Percentiles rank a stretch among this genome's conserved stretches.
These are phyloP conservation scores for Pholiota microspora DNA, from an alignment of 768 basidiomycete species.

Conservation along the genomic window DNA sequence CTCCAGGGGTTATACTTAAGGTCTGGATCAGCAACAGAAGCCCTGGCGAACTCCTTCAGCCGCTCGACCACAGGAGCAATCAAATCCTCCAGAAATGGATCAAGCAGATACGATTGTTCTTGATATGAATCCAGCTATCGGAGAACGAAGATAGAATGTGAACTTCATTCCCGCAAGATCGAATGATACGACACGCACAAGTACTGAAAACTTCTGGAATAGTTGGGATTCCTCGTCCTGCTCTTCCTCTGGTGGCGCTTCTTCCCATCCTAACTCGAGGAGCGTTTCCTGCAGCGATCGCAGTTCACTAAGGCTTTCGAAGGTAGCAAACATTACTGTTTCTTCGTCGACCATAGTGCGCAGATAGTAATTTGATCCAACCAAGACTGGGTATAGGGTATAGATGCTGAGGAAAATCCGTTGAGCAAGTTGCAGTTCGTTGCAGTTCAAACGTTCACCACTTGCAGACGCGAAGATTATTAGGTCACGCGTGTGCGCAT, in stretches of 20 bases:
- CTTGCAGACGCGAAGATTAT: no score
- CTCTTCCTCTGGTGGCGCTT: constrained; percentile 41
- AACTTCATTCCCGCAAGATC: neutral
- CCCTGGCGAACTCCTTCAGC: constrained; percentile 55
- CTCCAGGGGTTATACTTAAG: constrained; percentile 32
- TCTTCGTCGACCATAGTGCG: constrained; percentile 34
- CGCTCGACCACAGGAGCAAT: constrained; percentile 70
- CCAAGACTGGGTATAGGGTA: neutral
- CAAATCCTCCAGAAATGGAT: constrained; percentile 82
- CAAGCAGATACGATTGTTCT: constrained; percentile 89
- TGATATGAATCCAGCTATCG: constrained; percentile 86
- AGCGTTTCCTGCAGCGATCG: constrained; percentile 47
- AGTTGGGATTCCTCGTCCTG: constrained; percentile 38
- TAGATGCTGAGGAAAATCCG: no score
- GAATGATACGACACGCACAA: constrained; percentile 42
- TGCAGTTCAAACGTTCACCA: no score
- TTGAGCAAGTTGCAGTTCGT: no score
- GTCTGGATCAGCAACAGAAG: constrained; percentile 29
- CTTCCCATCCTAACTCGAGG: constrained; percentile 44
- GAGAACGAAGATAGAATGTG: neutral
- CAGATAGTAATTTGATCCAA: neutral
- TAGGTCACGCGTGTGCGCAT: neutral
- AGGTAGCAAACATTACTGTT: constrained; percentile 47
- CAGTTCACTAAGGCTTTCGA: constrained; percentile 65
- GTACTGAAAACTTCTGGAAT: constrained; percentile 42